Base-by-base conservation (phyloP, 176 grass and related monocot genomes). In the Saccharum officinarum region DNA sequence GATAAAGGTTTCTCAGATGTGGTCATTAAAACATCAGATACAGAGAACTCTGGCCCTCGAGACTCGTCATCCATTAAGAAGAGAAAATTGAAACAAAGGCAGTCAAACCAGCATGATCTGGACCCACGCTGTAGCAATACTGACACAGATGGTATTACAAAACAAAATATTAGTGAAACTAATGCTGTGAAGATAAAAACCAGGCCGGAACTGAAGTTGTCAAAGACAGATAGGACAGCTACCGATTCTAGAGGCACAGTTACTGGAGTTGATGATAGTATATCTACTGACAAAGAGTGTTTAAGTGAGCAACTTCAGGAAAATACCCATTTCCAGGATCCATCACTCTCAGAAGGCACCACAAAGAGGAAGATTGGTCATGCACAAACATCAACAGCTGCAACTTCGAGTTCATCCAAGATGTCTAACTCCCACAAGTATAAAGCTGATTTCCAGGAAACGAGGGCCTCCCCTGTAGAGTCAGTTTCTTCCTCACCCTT, bases 401-500 rank as follows among this genome's bases (percentile, higher is more conserved):
- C 84, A 42, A 86, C 88, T 77, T 94, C 87, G 11, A 92, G 90
- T 90, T 90, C 92, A 80, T 88, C 87, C 72, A 94, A 90, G 82
- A 70, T 90, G 60, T 90, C 90, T 59, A 65, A 85, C 70, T 90
- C 85, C 74, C 82, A 52, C 62, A 94, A 88, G 88, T 90, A 60
- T 88, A 94, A 87, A 92, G 76, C 57, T 72, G 80, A 74, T 60
- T 62, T 92, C 87, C 87, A 83, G 67, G 90, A 90, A 88, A 59
- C 28, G 44, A 92, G 34, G 85, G 75, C 78, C 37, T 94, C 92
- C 69, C 90, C 92, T 83, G 92, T 94, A 54, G 92, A 92, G 63
- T 94, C 92, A 90, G 92, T 94, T 86, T 94, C 87, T 83, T 94
- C 92, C 64, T 94, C 90, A 76, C 92, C 92, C 34, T 77, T 90